Base-by-base conservation (phyloP, 192 early-diverging fungal species). In the Coemansia asiatica region DNA sequence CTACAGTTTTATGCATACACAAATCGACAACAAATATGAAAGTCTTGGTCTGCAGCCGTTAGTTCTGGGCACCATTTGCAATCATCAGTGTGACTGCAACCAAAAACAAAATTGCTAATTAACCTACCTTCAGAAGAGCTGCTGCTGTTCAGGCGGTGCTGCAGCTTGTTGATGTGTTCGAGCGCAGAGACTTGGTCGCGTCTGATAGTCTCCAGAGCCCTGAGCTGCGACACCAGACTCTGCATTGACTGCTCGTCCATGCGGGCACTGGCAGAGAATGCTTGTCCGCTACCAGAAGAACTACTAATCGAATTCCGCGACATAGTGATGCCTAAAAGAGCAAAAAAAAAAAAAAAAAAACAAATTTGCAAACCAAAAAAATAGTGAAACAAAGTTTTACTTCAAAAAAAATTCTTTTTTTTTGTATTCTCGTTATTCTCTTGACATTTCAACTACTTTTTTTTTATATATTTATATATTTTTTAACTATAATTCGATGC, bases 171-270 rank as follows among this genome's bases (percentile, higher is more conserved):
- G 10, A 57, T n/a, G 0, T 19, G 31, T 33, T 57, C 56, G 33
- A 57, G 28, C 13, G 56, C 56, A 19, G 56, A 19, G 12, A 57
- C 0, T 6, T 57, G 28, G 56, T 57, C 56, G 13, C 56, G 56
- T 21, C 56, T 19, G 15, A 57, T 36, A 16, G 56, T 36, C 21
- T 57, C 56, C 28, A 57, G n/a, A 15, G 56, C 29, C 31, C 19
- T 28, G 31, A 57, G 56, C 31, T 57, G 56, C 31, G 56, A 4
- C 29, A 57, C 28, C n/a, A 57, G 56, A 15, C 56, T 31, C 33
- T 57, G 56, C 33, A 21, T 57, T 6, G 10, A 21, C n/a, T 57
- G 56, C 33, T 57, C 28, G 56, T 26, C 25, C 21, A 10, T 23
- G 6, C 22, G 50, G 6, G 13, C 10, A 15, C 19, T 12, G 10